phyloP scores from a whole-genome alignment of 352 stramenopile species.

The Globisporangium middletonii region DNA sequence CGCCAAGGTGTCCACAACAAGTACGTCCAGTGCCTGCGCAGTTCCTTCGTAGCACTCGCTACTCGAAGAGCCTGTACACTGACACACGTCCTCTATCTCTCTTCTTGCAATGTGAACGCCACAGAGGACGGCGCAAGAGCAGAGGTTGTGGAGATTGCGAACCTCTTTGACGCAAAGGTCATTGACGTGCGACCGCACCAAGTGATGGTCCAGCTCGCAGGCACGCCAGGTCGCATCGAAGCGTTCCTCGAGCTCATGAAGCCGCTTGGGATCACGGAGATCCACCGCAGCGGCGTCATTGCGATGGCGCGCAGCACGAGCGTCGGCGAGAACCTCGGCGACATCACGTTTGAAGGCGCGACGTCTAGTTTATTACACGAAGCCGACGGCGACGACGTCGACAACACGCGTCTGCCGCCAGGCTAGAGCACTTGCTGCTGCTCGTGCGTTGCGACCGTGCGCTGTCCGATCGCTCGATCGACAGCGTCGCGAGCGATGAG shows the following conservation, averaged over 20 bases:
- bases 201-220: slow-evolving; percentile 79
- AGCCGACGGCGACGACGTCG: slow-evolving; percentile 51
- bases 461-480: background rate
- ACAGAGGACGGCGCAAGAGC: slow-evolving; percentile 55
- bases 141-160: slow-evolving; percentile 76
- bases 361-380: slow-evolving; percentile 70
- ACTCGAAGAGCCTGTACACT: background rate
- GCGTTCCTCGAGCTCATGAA: slow-evolving; percentile 80
- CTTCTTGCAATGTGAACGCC: background rate
- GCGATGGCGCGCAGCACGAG: slow-evolving; percentile 72
- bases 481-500: background rate
- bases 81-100: background rate
- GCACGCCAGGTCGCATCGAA: slow-evolving; percentile 70
- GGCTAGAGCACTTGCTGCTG: slow-evolving; percentile 27
- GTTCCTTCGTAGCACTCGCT: no score
- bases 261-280: slow-evolving; percentile 76
- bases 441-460: no score
- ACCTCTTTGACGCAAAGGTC: slow-evolving; percentile 83
- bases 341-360: slow-evolving; percentile 66
- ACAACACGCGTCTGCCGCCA: slow-evolving; percentile 60
- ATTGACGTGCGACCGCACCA: slow-evolving; percentile 80
- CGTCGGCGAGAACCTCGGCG: slow-evolving; percentile 56
- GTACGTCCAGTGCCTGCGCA: slow-evolving; percentile 24
- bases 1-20: slow-evolving; percentile 74
- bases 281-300: slow-evolving; percentile 82